Evolutionary conservation across 768 basidiomycete genomes (phyloP).

Genomic region (Boletus reticulatus): DNA sequence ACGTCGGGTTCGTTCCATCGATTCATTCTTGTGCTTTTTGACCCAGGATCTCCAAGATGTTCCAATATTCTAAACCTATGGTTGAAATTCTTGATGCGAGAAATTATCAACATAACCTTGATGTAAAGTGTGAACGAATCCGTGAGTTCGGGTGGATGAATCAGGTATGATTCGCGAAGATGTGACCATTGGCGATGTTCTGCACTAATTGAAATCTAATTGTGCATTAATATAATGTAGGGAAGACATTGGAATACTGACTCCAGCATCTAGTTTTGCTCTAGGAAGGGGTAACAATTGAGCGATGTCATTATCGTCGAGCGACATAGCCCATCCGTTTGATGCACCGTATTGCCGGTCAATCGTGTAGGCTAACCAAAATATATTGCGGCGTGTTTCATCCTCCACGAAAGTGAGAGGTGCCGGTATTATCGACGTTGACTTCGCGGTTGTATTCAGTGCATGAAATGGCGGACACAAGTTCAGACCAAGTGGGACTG

Average conservation of each 20-base stretch:
- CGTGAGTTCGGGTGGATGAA: slow-evolving; percentile 58
- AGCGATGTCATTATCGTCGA: slow-evolving; percentile 74
- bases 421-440: slow-evolving; percentile 57
- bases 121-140: slow-evolving; percentile 74
- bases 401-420: slow-evolving; percentile 66
- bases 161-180: slow-evolving; percentile 54
- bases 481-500: slow-evolving; percentile 69
- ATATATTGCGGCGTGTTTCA: slow-evolving; percentile 68
- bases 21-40: slow-evolving; percentile 22
- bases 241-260: slow-evolving; percentile 30
- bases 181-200: slow-evolving; percentile 68
- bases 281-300: slow-evolving; percentile 65
- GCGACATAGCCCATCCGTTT: slow-evolving; percentile 67
- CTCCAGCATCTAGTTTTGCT: slow-evolving; percentile 60
- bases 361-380: slow-evolving; percentile 69
- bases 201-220: slow-evolving; percentile 45
- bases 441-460: slow-evolving; percentile 55
- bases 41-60: slow-evolving; percentile 53
- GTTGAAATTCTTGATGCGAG: slow-evolving; percentile 61
- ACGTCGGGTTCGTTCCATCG: slow-evolving; percentile 49
- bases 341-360: slow-evolving; percentile 67
- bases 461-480: slow-evolving; percentile 64
- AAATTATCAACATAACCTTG: slow-evolving; percentile 66
- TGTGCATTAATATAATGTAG: slow-evolving; percentile 4
- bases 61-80: slow-evolving; percentile 60